Evolutionary conservation across 2,329 filamentous ascomycete species (phyloP).

Genomic region (Fusarium circinatum): DNA sequence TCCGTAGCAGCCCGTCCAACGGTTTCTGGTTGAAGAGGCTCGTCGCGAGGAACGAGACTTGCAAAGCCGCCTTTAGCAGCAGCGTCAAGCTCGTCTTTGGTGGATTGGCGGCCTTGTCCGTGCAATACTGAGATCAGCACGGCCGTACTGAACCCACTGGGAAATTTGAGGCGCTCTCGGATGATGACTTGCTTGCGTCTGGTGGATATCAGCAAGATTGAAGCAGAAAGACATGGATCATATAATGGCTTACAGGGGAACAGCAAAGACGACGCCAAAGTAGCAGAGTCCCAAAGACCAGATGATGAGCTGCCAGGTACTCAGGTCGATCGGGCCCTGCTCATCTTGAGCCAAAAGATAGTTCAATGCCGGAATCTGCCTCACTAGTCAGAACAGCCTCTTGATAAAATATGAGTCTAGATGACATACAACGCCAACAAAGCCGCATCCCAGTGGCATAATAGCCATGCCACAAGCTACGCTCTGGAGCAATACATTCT

Average conservation of each 20-base stretch:
- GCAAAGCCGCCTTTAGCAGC: slow-evolving; percentile 55
- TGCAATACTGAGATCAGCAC: slow-evolving; percentile 93
- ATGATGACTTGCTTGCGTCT: slow-evolving; percentile 90
- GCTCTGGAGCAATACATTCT: slow-evolving; percentile 96
- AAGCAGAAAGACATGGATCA: neutral
- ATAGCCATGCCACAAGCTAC: slow-evolving; percentile 96
- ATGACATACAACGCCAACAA: slow-evolving; percentile 79
- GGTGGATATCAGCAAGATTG: neutral
- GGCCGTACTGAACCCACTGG: slow-evolving; percentile 94
- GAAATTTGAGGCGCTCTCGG: slow-evolving; percentile 90
- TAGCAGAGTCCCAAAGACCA: slow-evolving; percentile 96
- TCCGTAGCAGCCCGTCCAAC: slow-evolving; percentile 40
- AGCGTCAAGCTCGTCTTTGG: slow-evolving; percentile 48
- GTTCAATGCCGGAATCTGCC: slow-evolving; percentile 84
- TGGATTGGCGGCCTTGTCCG: slow-evolving; percentile 59
- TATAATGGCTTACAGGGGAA: slow-evolving; percentile 70
- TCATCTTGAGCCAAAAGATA: slow-evolving; percentile 83
- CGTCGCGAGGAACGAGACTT: slow-evolving; percentile 53
- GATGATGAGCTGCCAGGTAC: slow-evolving; percentile 80
- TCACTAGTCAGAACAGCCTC: slow-evolving; percentile 1
- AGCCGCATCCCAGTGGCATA: slow-evolving; percentile 95
- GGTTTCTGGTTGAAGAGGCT: slow-evolving; percentile 29
- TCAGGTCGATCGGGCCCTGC: slow-evolving; percentile 77
- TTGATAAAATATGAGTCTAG: neutral
- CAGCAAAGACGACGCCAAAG: slow-evolving; percentile 96